These are phyloP conservation scores for Colletotrichum neosansevieriae DNA, from an alignment of 2,329 filamentous ascomycete species.

Conservation along the genomic window DNA sequence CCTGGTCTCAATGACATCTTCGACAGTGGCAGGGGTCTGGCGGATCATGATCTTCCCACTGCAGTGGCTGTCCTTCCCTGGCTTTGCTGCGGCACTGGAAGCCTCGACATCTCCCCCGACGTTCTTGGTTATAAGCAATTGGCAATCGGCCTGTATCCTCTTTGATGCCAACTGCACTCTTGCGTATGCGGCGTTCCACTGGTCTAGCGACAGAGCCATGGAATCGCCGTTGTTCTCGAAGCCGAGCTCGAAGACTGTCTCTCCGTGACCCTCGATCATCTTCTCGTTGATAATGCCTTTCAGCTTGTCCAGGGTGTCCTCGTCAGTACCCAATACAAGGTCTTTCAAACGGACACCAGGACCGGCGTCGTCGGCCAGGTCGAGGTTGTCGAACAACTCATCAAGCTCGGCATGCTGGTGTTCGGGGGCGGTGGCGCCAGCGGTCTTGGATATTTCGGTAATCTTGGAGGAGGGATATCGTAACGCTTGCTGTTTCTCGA, in stretches of 20 bases:
- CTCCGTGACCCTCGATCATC: constrained; percentile 85
- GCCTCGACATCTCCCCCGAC: constrained; percentile 84
- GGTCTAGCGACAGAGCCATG: constrained; percentile 78
- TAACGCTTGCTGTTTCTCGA: constrained; percentile 89
- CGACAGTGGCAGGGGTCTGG: constrained; percentile 77
- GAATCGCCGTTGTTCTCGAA: constrained; percentile 90
- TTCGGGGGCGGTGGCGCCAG: constrained; percentile 52
- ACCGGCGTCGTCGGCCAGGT: constrained; percentile 74
- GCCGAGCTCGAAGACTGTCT: constrained; percentile 91
- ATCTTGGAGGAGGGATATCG: constrained; percentile 66
- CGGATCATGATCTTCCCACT: constrained; percentile 91
- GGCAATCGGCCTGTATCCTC: constrained; percentile 77
- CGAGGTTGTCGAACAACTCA: constrained; percentile 90
- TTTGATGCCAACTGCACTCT: constrained; percentile 75
- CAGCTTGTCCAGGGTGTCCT: constrained; percentile 73
- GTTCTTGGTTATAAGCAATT: constrained; percentile 89
- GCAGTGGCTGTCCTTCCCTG: constrained; percentile 77
- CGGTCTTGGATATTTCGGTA: constrained; percentile 45
- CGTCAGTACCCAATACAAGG: constrained; percentile 74
- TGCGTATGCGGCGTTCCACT: constrained; percentile 80
- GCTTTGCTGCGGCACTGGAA: constrained; percentile 62
- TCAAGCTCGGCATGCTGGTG: constrained; percentile 87
- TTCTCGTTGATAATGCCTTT: constrained; percentile 74
- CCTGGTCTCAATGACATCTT: constrained; percentile 93
- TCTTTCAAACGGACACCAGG: constrained; percentile 79